Base-by-base conservation (phyloP, 768 basidiomycete genomes). In the Hygrocybe coccinea region DNA sequence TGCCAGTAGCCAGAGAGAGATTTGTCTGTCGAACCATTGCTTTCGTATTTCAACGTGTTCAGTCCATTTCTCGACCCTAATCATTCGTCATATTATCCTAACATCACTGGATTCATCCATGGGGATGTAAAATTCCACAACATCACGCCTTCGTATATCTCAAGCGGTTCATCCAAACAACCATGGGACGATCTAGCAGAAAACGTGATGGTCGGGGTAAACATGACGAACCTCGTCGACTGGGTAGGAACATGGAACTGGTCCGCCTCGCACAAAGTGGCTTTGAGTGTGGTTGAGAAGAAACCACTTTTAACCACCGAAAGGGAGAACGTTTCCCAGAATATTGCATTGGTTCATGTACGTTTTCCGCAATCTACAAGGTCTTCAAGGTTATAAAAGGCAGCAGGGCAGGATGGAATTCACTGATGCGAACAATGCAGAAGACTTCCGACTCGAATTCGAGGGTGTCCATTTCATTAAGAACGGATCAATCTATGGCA, bases 101-200 rank as follows among this genome's bases (percentile, higher is more conserved):
- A 93, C 64, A 76, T 87, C 43, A 90, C 90, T 14, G 91, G 90
- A 6, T 91, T 88, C 65, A 77, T 89, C 56, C 84, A 83, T 52
- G 88, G 87, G 2, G 71, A 80, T 43, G 68, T 82, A 12, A 71
- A 73, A 37, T 81, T 81, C 62, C 75, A 82, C 63, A 92, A 91
- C 64, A 80, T 91, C 41, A 80, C 87, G 2, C 70, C 74, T 17
- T 62, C 75, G 7, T 69, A 72, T 36, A 67, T 83, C 19, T 60
- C 67, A 36, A 63, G 64, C 35, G 72, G 76, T 54, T 65, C 71
- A 22, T 67, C 75, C 9, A 47, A 38, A 22, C 22, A 36, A 9
- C 57, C 71, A 22, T 89, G 86, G 87, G 75, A 69, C 29, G 59
- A 75, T 12, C 59, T 77, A 5, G 82, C 84, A 0, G 71, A 79